phyloP scores from a whole-genome alignment of 495 filamentous ascomycete species.

The Hyaloscypha hepaticicola region DNA sequence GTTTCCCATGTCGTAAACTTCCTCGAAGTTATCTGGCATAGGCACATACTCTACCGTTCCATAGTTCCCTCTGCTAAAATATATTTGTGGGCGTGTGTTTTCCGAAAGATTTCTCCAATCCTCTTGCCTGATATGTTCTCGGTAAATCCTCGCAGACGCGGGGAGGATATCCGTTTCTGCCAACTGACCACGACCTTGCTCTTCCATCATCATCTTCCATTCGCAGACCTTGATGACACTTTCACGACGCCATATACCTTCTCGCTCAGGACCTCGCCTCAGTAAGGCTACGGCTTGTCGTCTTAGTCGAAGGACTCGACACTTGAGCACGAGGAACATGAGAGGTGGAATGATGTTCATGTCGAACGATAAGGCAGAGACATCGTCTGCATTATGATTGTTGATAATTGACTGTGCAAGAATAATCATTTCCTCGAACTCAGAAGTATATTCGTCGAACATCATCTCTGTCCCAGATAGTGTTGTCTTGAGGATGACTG shows the following conservation, averaged over 20 bases:
- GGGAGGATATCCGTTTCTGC: conserved; percentile 1
- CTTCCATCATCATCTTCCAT: conserved; percentile 19
- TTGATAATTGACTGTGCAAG: not conserved
- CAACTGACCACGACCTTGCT: conserved; percentile 7
- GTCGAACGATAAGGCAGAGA: conserved; percentile 11
- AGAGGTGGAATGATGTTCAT: conserved; percentile 14
- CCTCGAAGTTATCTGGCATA: not conserved
- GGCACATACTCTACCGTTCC: not conserved
- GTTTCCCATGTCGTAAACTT: conserved; percentile 5
- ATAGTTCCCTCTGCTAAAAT: not conserved
- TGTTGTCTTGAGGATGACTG: not conserved
- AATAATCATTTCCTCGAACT: conserved; percentile 1
- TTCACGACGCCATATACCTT: conserved; percentile 18
- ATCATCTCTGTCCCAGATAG: conserved; percentile 3
- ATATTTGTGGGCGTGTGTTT: not conserved
- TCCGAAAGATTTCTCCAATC: not conserved
- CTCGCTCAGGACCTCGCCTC: conserved; percentile 9
- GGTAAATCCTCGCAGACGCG: conserved; percentile 1
- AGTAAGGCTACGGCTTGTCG: conserved; percentile 1
- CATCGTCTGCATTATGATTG: not conserved
- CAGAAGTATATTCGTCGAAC: conserved; percentile 10
- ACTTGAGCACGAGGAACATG: conserved; percentile 13
- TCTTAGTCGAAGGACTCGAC: conserved; percentile 14
- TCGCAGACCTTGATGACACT: conserved; percentile 6
- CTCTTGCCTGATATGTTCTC: conserved; percentile 9